Conservation (phyloP, 1,284 basidiomycete genomes). For the Pulchroboletus neoregius region DNA sequence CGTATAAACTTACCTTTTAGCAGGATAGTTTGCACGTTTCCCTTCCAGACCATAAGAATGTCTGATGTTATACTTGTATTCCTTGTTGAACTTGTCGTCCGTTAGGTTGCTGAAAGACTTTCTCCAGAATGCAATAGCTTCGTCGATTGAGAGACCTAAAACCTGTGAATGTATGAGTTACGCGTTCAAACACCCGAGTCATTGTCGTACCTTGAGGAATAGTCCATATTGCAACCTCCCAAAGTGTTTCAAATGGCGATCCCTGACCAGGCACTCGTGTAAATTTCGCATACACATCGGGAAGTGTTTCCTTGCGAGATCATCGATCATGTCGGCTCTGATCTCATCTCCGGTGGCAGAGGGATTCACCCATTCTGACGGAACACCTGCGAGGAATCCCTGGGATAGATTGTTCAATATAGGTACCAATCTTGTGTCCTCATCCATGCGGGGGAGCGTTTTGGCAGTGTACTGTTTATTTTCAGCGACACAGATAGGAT, state of each 20-base stretch:
- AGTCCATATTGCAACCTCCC: constrained; percentile 90
- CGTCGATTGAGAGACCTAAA: constrained; percentile 90
- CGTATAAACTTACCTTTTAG: constrained; percentile 64
- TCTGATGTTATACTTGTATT: constrained; percentile 96
- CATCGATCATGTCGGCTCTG: constrained; percentile 93
- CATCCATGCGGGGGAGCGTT: constrained; percentile 89
- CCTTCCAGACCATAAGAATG: constrained; percentile 96
- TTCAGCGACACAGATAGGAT: constrained; percentile 4
- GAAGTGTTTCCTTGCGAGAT: constrained; percentile 85
- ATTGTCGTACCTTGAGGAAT: constrained; percentile 82
- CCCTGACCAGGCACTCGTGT: constrained; percentile 74
- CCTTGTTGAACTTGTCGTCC: constrained; percentile 98
- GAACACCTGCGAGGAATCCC: constrained; percentile 90
- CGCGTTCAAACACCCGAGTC: background rate
- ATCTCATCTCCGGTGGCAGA: constrained; percentile 61
- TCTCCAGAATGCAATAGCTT: constrained; percentile 93
- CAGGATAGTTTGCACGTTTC: constrained; percentile 89
- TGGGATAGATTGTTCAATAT: constrained; percentile 91
- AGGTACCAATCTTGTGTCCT: constrained; percentile 89
- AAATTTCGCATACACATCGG: constrained; percentile 95
- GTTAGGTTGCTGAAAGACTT: constrained; percentile 77
- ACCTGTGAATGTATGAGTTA: constrained; percentile 49
- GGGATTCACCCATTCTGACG: constrained; percentile 72
- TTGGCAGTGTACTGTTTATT: constrained; percentile 74
- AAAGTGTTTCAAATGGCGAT: constrained; percentile 90